phyloP scores from a whole-genome alignment of 305 asterid species.

The Fraxinus ornus region DNA sequence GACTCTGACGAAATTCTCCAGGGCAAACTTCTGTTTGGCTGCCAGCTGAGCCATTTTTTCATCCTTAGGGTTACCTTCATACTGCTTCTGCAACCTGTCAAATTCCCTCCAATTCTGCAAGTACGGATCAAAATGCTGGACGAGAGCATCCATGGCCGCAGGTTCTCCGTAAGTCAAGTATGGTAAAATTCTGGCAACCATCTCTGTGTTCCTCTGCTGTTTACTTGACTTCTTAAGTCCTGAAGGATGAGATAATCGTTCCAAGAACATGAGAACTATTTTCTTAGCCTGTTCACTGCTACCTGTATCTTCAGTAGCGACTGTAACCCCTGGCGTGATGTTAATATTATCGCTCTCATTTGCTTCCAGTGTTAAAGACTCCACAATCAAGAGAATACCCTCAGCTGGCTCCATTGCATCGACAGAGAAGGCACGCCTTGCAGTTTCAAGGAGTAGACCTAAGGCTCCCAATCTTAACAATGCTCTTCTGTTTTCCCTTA shows the following conservation, averaged over 20 bases:
- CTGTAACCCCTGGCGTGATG: slow-evolving; percentile 75
- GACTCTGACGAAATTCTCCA: slow-evolving; percentile 95
- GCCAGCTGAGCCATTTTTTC: slow-evolving; percentile 73
- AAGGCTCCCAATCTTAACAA: slow-evolving; percentile 80
- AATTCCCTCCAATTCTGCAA: slow-evolving; percentile 82
- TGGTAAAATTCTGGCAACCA: slow-evolving; percentile 99
- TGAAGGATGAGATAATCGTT: slow-evolving; percentile 91
- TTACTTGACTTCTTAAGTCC: slow-evolving; percentile 86
- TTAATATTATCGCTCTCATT: slow-evolving; percentile 86
- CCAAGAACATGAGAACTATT: slow-evolving; percentile 92
- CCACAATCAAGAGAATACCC: slow-evolving; percentile 93
- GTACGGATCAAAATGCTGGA: slow-evolving; percentile 95
- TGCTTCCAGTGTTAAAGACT: slow-evolving; percentile 94
- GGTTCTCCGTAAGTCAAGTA: slow-evolving; percentile 98
- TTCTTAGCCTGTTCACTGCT: slow-evolving; percentile 97
- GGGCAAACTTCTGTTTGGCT: slow-evolving; percentile 80
- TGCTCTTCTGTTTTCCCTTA: slow-evolving; percentile 85
- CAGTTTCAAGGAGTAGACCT: slow-evolving; percentile 91
- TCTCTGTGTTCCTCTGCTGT: slow-evolving; percentile 98
- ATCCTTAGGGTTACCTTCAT: slow-evolving; percentile 72
- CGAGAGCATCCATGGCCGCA: slow-evolving; percentile 94
- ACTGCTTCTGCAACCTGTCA: slow-evolving; percentile 73
- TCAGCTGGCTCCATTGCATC: slow-evolving; percentile 99
- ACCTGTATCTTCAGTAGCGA: slow-evolving; percentile 83
- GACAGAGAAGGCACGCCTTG: slow-evolving; percentile 93